Evolutionary conservation across 176 grass and related monocot genomes (phyloP), one percentile per base, ranked within the genome.

Genomic region (Thinopyrum elongatum): DNA sequence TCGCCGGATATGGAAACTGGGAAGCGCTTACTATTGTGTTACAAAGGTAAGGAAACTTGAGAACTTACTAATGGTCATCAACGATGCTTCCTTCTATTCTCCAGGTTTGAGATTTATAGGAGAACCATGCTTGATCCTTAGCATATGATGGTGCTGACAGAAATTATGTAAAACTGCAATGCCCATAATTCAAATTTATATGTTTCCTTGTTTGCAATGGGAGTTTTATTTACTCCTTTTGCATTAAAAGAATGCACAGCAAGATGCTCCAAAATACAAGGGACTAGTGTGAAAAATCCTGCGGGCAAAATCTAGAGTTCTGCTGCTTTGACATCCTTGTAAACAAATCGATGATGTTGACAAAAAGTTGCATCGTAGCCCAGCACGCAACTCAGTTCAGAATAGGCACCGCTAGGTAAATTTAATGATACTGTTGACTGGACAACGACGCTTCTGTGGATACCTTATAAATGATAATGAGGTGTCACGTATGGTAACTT

Each of bases 1-100:
- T 74, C 95, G 95, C 25, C 92, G 95, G 42, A 92, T 97, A 83
- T 97, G 95, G 95, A 90, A 94, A 72, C 57, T 90, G n/a, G 85
- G 90, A 19, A 58, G 86, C 8, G 60, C 81, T 14, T 97, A 97
- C 77, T 97, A 89, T 66, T 97, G 95, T 85, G 83, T 97, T 60
- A 94, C 95, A 86, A 97, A 97, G 90, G 95, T 97, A 91, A 67
- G 38, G 2, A 87, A 17, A 75, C 31, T 71, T 6, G 0, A n/a
- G 47, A 83, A 66, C 12, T 35, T 59, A 61, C 13, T 61, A 22
- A 15, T 63, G 3, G 65, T 78, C 36, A 60, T 64, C 19, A 4
- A 25, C 23, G 34, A 44, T n/a, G 66, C 31, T 87, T 79, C 14
- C 5, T 76, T 85, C 78, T 61, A 14, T 68, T 39, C 49, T 30